A percentile compares a stretch with the other conserved stretches of the same genome.
Conservation (phyloP, 805 yeast species). For the Priceomyces haplophilus region DNA sequence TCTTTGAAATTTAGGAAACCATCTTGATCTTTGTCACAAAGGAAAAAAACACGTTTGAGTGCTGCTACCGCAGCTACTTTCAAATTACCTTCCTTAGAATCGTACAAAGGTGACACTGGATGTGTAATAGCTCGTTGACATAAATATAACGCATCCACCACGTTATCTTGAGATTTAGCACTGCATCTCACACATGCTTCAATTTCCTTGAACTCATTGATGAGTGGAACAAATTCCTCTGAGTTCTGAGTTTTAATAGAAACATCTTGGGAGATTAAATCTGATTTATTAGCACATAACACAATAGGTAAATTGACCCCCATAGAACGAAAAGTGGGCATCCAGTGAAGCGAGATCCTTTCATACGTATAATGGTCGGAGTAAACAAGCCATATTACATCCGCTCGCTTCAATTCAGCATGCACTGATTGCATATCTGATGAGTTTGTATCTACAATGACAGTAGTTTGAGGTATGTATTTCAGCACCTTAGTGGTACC, state of each 20-base stretch:
- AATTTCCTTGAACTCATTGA: conserved; percentile 89
- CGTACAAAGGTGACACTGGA: conserved; percentile 90
- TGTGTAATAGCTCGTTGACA: conserved; percentile 92
- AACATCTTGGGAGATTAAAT: conserved; percentile 40
- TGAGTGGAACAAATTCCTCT: conserved; percentile 81
- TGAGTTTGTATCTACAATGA: conserved; percentile 77
- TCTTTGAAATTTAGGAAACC: conserved; percentile 74
- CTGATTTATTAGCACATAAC: conserved; percentile 80
- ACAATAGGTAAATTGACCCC: conserved; percentile 95
- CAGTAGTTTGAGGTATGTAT: conserved; percentile 49
- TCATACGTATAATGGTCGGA: conserved; percentile 94
- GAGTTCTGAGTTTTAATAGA: conserved; percentile 42
- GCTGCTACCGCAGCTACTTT: conserved; percentile 79
- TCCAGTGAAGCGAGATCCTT: conserved; percentile 88
- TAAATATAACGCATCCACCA: conserved; percentile 86
- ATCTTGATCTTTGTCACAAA: conserved; percentile 89
- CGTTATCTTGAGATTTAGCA: conserved; percentile 79
- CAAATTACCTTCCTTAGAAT: conserved; percentile 80
- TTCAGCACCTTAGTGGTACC: conserved; percentile 17
- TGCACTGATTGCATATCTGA: conserved; percentile 61
- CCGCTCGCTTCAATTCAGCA: conserved; percentile 75
- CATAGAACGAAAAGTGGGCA: conserved; percentile 85
- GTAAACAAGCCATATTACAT: conserved; percentile 92
- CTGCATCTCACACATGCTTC: conserved; percentile 89
- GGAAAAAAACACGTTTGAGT: conserved; percentile 72